A percentile compares a stretch with the other conserved stretches of the same genome.
Evolutionary conservation across 768 basidiomycete species (phyloP).

Genomic region (Hygrocybe punicea): DNA sequence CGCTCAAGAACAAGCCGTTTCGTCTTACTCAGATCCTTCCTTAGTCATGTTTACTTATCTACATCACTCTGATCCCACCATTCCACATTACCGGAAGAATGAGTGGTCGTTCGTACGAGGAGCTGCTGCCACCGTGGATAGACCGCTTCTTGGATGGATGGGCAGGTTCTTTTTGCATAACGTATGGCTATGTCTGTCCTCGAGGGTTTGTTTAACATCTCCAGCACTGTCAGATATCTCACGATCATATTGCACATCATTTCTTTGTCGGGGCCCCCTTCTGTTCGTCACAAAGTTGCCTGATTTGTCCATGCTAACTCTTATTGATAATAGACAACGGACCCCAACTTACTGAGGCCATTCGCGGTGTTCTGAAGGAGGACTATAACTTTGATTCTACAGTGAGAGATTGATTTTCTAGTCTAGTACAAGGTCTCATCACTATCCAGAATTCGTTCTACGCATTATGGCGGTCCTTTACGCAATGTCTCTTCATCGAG

Average conservation of each 20-base stretch:
- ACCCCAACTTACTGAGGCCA: slow-evolving; percentile 44
- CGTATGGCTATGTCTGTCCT: slow-evolving; percentile 22
- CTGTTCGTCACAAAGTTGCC: slow-evolving; percentile 33
- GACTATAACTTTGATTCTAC: slow-evolving; percentile 60
- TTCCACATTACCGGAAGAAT: slow-evolving; percentile 56
- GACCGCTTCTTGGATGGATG: slow-evolving; percentile 57
- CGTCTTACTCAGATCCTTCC: neutral
- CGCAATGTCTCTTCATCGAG: slow-evolving; percentile 56
- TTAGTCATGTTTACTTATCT: slow-evolving; percentile 58
- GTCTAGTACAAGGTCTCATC: neutral
- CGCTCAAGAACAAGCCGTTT: no score
- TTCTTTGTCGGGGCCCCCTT: slow-evolving; percentile 59
- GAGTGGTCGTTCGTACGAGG: slow-evolving; percentile 62
- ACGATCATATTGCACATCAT: slow-evolving; percentile 57
- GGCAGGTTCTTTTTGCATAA: slow-evolving; percentile 57
- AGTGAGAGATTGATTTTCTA: slow-evolving; percentile 27
- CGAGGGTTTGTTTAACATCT: neutral
- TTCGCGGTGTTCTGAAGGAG: slow-evolving; percentile 49
- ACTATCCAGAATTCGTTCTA: slow-evolving; percentile 35
- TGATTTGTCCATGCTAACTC: neutral
- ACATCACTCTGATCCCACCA: slow-evolving; percentile 57
- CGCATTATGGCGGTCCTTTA: slow-evolving; percentile 58
- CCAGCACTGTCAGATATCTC: slow-evolving; percentile 34
- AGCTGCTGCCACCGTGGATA: slow-evolving; percentile 58
- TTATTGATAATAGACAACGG: slow-evolving; percentile 43